These are phyloP conservation scores for Aquilaria sinensis DNA, from an alignment of 345 rosid species.

Conservation along the genomic window DNA sequence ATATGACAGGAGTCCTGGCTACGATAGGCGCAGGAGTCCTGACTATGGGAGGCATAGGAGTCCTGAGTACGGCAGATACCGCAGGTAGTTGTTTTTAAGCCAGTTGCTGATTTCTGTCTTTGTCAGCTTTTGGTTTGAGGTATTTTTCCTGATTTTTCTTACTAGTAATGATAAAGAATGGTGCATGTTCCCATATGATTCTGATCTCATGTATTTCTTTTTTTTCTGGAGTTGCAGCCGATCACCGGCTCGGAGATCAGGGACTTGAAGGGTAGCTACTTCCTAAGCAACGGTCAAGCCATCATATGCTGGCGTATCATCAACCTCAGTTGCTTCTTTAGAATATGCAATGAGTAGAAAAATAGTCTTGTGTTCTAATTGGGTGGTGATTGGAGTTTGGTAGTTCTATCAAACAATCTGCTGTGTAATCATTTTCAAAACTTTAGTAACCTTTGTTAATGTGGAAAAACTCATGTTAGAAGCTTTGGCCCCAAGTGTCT, in stretches of 20 bases:
- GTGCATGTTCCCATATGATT: neutral
- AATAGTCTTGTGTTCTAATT: too few relatives aligned
- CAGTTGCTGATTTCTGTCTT: neutral
- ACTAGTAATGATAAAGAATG: too few relatives aligned
- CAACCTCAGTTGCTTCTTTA: too few relatives aligned
- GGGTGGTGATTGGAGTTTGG: too few relatives aligned
- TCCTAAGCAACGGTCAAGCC: too few relatives aligned
- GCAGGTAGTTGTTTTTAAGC: slow-evolving; percentile 46
- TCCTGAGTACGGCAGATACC: slow-evolving; percentile 45
- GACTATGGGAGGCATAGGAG: slow-evolving; percentile 38
- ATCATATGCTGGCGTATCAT: too few relatives aligned
- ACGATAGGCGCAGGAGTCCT: slow-evolving; percentile 44
- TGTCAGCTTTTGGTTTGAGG: neutral
- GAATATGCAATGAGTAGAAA: too few relatives aligned
- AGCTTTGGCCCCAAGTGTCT: neutral
- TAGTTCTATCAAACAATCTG: too few relatives aligned
- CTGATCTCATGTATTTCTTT: neutral
- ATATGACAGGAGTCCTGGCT: slow-evolving; percentile 42
- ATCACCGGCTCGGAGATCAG: slow-evolving; percentile 58
- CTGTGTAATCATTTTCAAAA: too few relatives aligned
- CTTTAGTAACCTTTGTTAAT: neutral
- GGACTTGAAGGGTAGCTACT: slow-evolving; percentile 22
- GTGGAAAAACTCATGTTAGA: neutral
- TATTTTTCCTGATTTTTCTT: neutral
- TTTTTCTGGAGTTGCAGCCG: slow-evolving; percentile 34